phyloP scores from a whole-genome alignment of 2,329 filamentous ascomycete species.

The Neofusicoccum parvum region DNA sequence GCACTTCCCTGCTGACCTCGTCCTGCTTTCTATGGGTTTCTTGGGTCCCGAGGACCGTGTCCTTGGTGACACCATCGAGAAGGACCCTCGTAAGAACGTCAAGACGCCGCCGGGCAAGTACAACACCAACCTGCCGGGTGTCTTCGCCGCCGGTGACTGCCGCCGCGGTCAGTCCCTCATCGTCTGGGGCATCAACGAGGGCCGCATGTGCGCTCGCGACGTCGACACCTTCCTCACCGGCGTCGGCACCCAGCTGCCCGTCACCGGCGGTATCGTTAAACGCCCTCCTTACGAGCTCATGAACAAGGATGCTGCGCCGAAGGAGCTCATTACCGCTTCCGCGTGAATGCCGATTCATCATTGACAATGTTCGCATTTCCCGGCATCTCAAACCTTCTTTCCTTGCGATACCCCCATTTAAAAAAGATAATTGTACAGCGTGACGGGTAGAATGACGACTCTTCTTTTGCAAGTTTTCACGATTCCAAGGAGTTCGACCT shows the following conservation, averaged over 20 bases:
- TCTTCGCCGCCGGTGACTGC: conserved; percentile 95
- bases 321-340: conserved; percentile 42
- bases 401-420: conserved; percentile 14
- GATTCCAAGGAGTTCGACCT: not conserved
- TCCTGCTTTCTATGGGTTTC: conserved; percentile 97
- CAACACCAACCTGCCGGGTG: conserved; percentile 80
- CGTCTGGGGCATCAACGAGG: conserved; percentile 98
- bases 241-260: conserved; percentile 73
- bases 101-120: conserved; percentile 91
- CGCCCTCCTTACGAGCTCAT: conserved; percentile 74
- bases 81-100: conserved; percentile 91
- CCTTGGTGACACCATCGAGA: conserved; percentile 84
- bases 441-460: conserved; percentile 1
- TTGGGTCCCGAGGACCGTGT: conserved; percentile 88
- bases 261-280: conserved; percentile 92
- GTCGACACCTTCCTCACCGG: conserved; percentile 86
- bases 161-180: conserved; percentile 93
- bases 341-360: conserved; percentile 25
- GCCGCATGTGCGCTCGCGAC: conserved; percentile 87
- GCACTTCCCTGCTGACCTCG: conserved; percentile 94
- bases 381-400: conserved; percentile 9
- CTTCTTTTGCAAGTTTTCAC: not conserved
- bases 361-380: not conserved
- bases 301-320: conserved; percentile 41
- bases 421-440: conserved; percentile 13